These are phyloP conservation scores for Alternaria sp. DNA, from an alignment of 2,329 filamentous ascomycete species.

Conservation along the genomic window DNA sequence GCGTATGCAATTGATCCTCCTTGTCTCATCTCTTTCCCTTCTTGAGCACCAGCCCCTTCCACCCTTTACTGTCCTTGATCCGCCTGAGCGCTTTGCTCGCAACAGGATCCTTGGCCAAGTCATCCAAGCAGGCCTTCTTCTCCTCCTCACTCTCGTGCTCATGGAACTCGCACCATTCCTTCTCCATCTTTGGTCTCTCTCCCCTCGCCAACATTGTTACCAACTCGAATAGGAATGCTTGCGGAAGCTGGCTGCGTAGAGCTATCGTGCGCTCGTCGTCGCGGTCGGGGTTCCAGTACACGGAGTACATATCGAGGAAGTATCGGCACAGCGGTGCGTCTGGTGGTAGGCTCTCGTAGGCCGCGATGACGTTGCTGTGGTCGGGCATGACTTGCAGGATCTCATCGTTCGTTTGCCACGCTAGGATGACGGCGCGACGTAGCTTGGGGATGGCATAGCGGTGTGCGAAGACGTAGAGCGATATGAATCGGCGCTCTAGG, in stretches of 20 bases:
- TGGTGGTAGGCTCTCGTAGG: constrained; percentile 40
- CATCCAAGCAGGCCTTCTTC: constrained; percentile 42
- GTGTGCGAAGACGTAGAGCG: constrained; percentile 43
- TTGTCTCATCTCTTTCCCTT: constrained; percentile 39
- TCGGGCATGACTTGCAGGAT: constrained; percentile 46
- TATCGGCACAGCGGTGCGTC: constrained; percentile 41
- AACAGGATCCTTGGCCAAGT: constrained; percentile 37
- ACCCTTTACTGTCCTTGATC: constrained; percentile 45
- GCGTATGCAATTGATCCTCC: neutral
- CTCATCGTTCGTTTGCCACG: constrained; percentile 47
- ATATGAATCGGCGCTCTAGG: constrained; percentile 44
- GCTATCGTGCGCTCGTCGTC: constrained; percentile 40
- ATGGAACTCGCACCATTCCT: constrained; percentile 47
- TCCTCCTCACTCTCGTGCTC: constrained; percentile 44
- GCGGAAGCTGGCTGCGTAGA: constrained; percentile 41
- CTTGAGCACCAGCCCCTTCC: constrained; percentile 46
- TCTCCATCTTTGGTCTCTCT: constrained; percentile 44
- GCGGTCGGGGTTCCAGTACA: constrained; percentile 46
- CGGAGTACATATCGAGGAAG: constrained; percentile 47
- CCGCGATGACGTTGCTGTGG: constrained; percentile 46
- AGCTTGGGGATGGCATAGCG: constrained; percentile 42
- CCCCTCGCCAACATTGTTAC: constrained; percentile 40
- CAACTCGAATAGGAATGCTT: constrained; percentile 45
- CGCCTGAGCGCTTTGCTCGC: constrained; percentile 39
- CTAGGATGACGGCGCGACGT: constrained; percentile 40